phyloP scores from a whole-genome alignment of 176 grass and related monocot species.

The Thalia dealbata region DNA sequence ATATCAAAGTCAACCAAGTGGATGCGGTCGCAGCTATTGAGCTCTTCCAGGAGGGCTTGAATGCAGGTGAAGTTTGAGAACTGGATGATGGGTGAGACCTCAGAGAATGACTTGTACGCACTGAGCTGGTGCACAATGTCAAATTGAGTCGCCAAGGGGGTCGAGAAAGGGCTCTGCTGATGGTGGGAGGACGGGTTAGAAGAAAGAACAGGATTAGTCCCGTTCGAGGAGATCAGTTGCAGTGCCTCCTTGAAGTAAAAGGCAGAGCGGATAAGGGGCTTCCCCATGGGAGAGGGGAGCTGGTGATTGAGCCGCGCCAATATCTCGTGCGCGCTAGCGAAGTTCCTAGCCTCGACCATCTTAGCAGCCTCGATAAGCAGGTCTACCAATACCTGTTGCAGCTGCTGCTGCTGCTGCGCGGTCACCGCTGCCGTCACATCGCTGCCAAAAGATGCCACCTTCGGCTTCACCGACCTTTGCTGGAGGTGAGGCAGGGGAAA shows the following conservation, averaged over 20 bases:
- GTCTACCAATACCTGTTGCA: conserved; percentile 27
- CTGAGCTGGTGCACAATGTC: conserved; percentile 3
- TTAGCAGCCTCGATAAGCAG: conserved; percentile 62
- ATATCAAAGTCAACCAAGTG: conserved; percentile 22
- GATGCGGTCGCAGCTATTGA: conserved; percentile 1
- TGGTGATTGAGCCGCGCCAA: conserved; percentile 99
- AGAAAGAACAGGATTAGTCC: not conserved
- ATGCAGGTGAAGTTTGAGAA: conserved; percentile 21
- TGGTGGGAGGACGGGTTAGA: not conserved
- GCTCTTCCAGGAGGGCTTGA: conserved; percentile 23
- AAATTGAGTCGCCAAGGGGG: not conserved
- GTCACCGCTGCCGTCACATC: conserved; percentile 21
- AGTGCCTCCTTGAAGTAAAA: conserved; percentile 25
- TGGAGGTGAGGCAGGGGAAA: conserved; percentile 48
- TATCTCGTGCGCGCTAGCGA: conserved; percentile 76
- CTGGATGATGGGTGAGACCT: conserved; percentile 16
- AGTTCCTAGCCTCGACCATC: conserved; percentile 64
- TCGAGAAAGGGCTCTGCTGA: not conserved
- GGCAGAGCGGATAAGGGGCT: conserved; percentile 51
- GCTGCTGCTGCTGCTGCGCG: conserved; percentile 41
- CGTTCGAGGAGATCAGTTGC: not conserved
- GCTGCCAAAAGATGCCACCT: conserved; percentile 22
- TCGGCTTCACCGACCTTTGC: conserved; percentile 27
- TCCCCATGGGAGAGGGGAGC: conserved; percentile 67
- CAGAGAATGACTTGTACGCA: conserved; percentile 19